Evolutionary conservation across 1,284 basidiomycete genomes (phyloP).

Genomic region (Austroboletus rostrupii): DNA sequence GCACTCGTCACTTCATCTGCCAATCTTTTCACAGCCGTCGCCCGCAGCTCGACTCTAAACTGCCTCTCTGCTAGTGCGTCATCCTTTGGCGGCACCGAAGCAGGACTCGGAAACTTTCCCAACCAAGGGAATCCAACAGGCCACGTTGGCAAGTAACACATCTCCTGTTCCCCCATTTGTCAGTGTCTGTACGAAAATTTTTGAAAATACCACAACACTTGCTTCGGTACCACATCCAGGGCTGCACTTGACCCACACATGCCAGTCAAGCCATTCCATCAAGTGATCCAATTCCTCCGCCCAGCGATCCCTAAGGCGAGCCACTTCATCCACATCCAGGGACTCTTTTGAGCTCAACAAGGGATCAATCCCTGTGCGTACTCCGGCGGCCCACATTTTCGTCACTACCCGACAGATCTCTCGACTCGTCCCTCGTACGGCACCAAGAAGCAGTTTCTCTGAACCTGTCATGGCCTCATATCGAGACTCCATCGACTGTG

Average conservation of each 20-base stretch:
- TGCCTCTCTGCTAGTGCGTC: no score
- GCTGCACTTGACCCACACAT: conserved; percentile 36
- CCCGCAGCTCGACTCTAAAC: no score
- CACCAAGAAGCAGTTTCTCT: conserved; percentile 33
- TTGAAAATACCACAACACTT: no score
- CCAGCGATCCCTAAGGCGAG: not conserved
- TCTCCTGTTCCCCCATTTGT: no score
- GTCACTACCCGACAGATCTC: not conserved
- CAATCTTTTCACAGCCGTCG: no score
- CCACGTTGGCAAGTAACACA: not conserved
- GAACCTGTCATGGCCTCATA: conserved; percentile 29
- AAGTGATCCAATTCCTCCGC: conserved; percentile 25
- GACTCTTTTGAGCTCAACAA: conserved; percentile 1
- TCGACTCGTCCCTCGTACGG: conserved; percentile 33
- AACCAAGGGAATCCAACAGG: not conserved
- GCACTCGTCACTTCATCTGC: no score
- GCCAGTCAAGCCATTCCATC: conserved; percentile 42
- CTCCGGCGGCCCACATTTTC: not conserved
- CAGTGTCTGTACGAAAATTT: no score
- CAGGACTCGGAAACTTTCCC: no score
- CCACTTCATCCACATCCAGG: not conserved
- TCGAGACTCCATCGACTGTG: conserved; percentile 24
- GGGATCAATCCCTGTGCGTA: conserved; percentile 27
- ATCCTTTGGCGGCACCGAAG: no score
- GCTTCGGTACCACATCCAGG: conserved; percentile 29